phyloP scores from a whole-genome alignment of 192 early-diverging fungal species.

The Phlyctochytrium bullatum region DNA sequence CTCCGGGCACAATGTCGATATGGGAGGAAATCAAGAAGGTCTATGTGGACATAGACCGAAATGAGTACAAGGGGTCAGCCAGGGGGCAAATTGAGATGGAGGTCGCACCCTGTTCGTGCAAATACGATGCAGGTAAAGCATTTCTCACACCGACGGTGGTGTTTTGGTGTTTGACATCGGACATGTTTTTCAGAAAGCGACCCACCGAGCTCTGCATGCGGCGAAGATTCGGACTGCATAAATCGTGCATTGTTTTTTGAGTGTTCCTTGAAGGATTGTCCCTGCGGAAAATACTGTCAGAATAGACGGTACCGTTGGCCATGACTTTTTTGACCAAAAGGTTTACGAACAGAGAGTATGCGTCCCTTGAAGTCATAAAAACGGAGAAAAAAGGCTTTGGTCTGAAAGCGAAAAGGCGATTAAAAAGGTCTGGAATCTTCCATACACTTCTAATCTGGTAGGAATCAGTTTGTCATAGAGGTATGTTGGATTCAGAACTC shows the following conservation, averaged over 20 bases:
- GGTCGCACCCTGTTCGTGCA: constrained; percentile 75
- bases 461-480: constrained; percentile 92
- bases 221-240: constrained; percentile 84
- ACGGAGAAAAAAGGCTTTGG: constrained; percentile 95
- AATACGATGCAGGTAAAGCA: constrained; percentile 60
- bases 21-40: constrained; percentile 52
- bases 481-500: background rate
- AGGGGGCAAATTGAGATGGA: constrained; percentile 70
- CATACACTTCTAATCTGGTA: constrained; percentile 17
- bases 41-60: constrained; percentile 65
- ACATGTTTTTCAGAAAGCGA: background rate
- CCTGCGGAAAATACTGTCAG: constrained; percentile 80
- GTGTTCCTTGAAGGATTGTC: constrained; percentile 86
- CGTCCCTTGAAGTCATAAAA: constrained; percentile 80
- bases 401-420: constrained; percentile 65
- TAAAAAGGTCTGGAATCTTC: constrained; percentile 56
- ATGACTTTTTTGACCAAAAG: constrained; percentile 32
- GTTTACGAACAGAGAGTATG: constrained; percentile 84
- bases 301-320: constrained; percentile 44
- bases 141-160: background rate
- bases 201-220: constrained; percentile 64
- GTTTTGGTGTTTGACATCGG: background rate
- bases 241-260: constrained; percentile 88
- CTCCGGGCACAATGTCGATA: no score
- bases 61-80: constrained; percentile 70